Conservation (phyloP, 2,329 filamentous ascomycete species). For the Aureobasidium melanogenum region DNA sequence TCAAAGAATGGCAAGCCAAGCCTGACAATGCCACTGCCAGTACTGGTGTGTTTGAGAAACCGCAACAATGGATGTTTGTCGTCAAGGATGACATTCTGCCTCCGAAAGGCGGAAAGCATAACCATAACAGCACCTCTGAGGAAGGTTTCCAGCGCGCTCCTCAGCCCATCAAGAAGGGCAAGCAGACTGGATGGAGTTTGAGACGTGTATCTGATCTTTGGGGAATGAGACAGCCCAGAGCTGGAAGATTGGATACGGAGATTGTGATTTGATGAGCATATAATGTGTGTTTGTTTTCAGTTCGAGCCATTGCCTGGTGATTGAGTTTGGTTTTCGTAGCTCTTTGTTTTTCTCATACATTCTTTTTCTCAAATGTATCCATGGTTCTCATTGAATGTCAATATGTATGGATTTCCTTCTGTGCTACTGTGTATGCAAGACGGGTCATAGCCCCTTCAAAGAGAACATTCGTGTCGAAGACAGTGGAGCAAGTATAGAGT, state of each 20-base stretch:
- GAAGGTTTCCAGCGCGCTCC: neutral
- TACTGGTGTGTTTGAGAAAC: neutral
- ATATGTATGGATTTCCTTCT: too few relatives aligned
- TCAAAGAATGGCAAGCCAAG: conserved; percentile 2
- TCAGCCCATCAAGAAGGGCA: neutral
- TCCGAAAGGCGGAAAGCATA: neutral
- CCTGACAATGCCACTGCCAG: neutral
- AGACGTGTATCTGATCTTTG: neutral
- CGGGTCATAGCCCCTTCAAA: too few relatives aligned
- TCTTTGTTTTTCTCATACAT: neutral
- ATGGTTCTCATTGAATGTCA: neutral
- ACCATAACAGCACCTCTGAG: neutral
- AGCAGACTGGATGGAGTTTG: conserved; percentile 9
- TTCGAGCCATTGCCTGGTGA: too few relatives aligned
- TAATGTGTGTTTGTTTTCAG: neutral
- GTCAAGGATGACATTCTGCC: neutral
- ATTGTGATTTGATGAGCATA: neutral
- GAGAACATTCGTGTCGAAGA: too few relatives aligned
- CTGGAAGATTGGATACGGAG: neutral
- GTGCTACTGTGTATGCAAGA: too few relatives aligned
- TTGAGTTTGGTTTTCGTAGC: too few relatives aligned
- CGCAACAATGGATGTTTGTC: conserved; percentile 4
- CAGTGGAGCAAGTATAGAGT: too few relatives aligned
- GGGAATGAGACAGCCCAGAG: neutral
- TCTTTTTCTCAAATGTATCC: neutral